phyloP scores from a whole-genome alignment of 2,329 filamentous ascomycete genomes.

The Colletotrichum shisoi region DNA sequence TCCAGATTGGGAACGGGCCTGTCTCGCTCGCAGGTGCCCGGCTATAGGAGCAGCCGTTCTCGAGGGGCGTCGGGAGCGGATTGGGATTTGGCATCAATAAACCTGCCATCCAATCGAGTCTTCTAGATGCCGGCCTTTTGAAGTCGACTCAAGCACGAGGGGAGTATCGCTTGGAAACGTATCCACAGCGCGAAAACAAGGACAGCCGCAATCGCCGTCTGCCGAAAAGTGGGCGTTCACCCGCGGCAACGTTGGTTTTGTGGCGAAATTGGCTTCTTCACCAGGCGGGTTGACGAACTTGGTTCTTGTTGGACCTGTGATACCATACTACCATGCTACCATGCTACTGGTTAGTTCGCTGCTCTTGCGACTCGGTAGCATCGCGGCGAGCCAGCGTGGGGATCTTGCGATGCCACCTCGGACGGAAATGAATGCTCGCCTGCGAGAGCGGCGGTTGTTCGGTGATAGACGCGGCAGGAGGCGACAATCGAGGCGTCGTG shows the following conservation, averaged over 20 bases:
- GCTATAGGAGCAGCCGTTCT: slow-evolving; percentile 29
- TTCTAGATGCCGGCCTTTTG: slow-evolving; percentile 11
- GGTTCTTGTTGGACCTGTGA: background rate
- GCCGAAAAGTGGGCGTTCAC: background rate
- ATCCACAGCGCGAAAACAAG: slow-evolving; percentile 18
- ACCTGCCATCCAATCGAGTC: slow-evolving; percentile 26
- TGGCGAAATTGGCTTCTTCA: slow-evolving; percentile 17
- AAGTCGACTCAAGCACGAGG: slow-evolving; percentile 20
- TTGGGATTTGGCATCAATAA: slow-evolving; percentile 22
- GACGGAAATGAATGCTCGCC: slow-evolving; percentile 21
- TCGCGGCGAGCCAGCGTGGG: slow-evolving; percentile 12
- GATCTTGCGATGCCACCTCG: slow-evolving; percentile 15
- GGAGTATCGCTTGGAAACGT: slow-evolving; percentile 10
- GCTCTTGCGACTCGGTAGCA: slow-evolving; percentile 19
- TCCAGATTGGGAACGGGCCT: slow-evolving; percentile 24
- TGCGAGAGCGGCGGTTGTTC: slow-evolving; percentile 27
- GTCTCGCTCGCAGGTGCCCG: slow-evolving; percentile 20
- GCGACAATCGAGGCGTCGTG: slow-evolving; percentile 24
- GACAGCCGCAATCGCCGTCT: background rate
- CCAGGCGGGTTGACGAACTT: slow-evolving; percentile 7
- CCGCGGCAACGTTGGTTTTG: slow-evolving; percentile 12
- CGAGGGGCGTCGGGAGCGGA: slow-evolving; percentile 25
- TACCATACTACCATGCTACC: slow-evolving; percentile 1
- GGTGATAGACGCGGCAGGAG: slow-evolving; percentile 29
- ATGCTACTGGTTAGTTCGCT: slow-evolving; percentile 23